Evolutionary conservation across 805 yeast species (phyloP).

Genomic region (Lipomyces kockii): DNA sequence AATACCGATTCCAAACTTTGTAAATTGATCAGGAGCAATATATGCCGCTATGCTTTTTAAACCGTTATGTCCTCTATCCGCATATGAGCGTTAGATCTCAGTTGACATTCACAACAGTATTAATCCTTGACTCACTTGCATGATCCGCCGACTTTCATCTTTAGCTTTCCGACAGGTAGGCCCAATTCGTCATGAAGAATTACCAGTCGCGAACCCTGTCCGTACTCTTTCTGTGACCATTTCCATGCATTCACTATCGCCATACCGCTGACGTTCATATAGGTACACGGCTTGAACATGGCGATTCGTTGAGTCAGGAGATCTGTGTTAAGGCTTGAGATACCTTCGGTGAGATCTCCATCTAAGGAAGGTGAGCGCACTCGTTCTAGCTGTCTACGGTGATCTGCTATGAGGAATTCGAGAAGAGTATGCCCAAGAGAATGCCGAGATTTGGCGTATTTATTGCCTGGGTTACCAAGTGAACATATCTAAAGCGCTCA

Average conservation of each 20-base stretch:
- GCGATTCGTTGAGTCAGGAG: constrained; percentile 39
- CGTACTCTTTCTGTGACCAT: constrained; percentile 41
- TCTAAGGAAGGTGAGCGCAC: constrained; percentile 20
- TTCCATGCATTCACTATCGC: constrained; percentile 57
- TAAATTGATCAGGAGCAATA: constrained; percentile 57
- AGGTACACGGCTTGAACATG: constrained; percentile 59
- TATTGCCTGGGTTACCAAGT: constrained; percentile 77
- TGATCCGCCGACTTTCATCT: constrained; percentile 62
- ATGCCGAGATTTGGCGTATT: constrained; percentile 68
- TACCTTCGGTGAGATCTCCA: constrained; percentile 36
- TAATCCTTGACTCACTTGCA: constrained; percentile 46
- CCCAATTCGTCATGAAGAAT: constrained; percentile 82
- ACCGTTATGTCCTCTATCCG: constrained; percentile 82
- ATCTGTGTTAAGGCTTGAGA: constrained; percentile 39
- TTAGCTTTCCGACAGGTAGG: constrained; percentile 65
- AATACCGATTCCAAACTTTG: constrained; percentile 77
- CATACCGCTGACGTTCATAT: constrained; percentile 75
- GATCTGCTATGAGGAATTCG: constrained; percentile 42
- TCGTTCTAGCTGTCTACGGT: constrained; percentile 15
- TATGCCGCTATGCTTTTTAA: constrained; percentile 58
- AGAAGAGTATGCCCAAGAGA: constrained; percentile 72
- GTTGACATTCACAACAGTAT: background rate
- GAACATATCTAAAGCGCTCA: constrained; percentile 50
- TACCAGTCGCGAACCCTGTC: constrained; percentile 52
- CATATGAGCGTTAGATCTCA: constrained; percentile 2